Evolutionary conservation across 2,329 filamentous ascomycete genomes (phyloP).

Genomic region (Phaeophleospora eucalypticola): DNA sequence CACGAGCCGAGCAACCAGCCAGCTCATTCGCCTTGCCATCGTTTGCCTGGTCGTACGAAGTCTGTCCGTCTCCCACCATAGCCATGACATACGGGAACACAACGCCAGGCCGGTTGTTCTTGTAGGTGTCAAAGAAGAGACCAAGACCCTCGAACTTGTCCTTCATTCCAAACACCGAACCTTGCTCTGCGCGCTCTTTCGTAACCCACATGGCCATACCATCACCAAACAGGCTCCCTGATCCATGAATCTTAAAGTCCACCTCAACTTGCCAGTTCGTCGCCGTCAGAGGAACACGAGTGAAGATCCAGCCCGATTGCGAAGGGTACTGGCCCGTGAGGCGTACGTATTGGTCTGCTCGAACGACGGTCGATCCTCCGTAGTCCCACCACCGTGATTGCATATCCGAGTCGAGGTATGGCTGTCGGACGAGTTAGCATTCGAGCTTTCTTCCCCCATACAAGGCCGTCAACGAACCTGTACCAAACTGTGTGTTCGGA

Average conservation of each 20-base stretch:
- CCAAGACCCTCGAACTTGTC: slow-evolving; percentile 93
- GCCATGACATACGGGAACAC: slow-evolving; percentile 99
- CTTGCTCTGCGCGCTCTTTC: slow-evolving; percentile 76
- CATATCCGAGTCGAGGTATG: slow-evolving; percentile 97
- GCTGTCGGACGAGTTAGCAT: slow-evolving; percentile 49
- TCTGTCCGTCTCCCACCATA: slow-evolving; percentile 91
- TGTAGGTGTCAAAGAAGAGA: slow-evolving; percentile 97
- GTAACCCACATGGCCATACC: slow-evolving; percentile 98
- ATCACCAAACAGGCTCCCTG: slow-evolving; percentile 87
- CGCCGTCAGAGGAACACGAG: slow-evolving; percentile 86
- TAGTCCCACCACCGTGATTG: slow-evolving; percentile 99
- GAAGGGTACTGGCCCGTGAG: slow-evolving; percentile 87
- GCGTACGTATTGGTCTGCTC: slow-evolving; percentile 77
- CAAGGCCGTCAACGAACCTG: slow-evolving; percentile 18
- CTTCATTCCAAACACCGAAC: slow-evolving; percentile 79
- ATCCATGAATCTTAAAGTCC: slow-evolving; percentile 89
- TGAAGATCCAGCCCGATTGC: slow-evolving; percentile 90
- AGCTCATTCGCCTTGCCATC: slow-evolving; percentile 92
- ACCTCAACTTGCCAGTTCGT: slow-evolving; percentile 99
- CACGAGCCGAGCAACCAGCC: slow-evolving; percentile 89
- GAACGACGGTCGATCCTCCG: slow-evolving; percentile 87
- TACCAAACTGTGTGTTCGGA: slow-evolving; percentile 34
- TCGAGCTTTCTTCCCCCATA: not conserved
- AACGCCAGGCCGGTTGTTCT: slow-evolving; percentile 94
- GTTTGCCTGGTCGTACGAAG: slow-evolving; percentile 83